These are phyloP conservation scores for Glycyrrhiza uralensis DNA, from an alignment of 306 rosid species.

Conservation along the genomic window DNA sequence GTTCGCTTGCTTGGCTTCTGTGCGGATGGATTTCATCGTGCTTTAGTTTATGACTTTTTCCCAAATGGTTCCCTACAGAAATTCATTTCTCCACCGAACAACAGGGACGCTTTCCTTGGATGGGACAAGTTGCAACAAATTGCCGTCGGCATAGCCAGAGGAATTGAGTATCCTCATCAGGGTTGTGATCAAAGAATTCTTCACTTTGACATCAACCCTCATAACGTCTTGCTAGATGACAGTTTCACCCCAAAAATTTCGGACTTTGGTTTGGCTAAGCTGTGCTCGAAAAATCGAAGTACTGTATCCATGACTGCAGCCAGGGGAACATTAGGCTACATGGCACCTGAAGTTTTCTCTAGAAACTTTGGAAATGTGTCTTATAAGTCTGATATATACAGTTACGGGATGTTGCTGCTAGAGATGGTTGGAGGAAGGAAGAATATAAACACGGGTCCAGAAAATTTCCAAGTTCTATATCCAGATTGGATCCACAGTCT, in stretches of 20 bases:
- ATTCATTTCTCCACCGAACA: background rate
- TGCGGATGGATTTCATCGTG: background rate
- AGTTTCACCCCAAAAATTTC: background rate
- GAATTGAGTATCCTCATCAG: background rate
- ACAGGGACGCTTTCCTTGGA: background rate
- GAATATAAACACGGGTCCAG: background rate
- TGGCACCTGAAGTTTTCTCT: slow-evolving; percentile 9
- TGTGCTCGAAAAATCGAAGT: background rate
- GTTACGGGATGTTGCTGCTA: background rate
- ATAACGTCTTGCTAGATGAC: background rate
- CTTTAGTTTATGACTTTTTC: background rate
- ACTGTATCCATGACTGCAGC: background rate
- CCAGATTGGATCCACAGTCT: slow-evolving; percentile 10
- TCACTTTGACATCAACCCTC: slow-evolving; percentile 8
- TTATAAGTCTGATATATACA: slow-evolving; percentile 13
- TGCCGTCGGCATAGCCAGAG: background rate
- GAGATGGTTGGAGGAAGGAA: slow-evolving; percentile 10
- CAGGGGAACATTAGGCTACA: slow-evolving; percentile 3
- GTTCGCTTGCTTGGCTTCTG: slow-evolving; percentile 15
- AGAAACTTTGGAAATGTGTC: background rate
- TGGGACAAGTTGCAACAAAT: background rate
- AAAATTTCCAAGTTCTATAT: background rate
- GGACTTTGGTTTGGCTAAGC: background rate
- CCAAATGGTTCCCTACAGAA: background rate
- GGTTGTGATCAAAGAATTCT: slow-evolving; percentile 5